Evolutionary conservation across 2,329 filamentous ascomycete species (phyloP).

Genomic region (Sclerotinia borealis): DNA sequence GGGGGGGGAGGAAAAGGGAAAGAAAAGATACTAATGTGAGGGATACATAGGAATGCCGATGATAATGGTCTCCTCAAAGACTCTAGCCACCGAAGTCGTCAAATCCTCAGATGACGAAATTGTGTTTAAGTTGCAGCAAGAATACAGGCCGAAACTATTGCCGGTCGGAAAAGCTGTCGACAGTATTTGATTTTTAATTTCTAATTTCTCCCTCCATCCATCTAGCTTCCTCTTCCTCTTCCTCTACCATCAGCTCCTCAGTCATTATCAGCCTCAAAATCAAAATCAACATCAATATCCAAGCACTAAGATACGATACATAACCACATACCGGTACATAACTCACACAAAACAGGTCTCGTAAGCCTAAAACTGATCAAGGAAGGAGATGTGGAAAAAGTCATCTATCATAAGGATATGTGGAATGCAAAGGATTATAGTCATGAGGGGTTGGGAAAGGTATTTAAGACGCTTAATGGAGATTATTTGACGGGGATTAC

Average conservation of each 20-base stretch:
- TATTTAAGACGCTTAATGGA: conserved; percentile 45
- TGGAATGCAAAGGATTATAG: conserved; percentile 45
- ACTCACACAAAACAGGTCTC: conserved; percentile 21
- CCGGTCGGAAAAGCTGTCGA: conserved; percentile 17
- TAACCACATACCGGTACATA: too few species aligned
- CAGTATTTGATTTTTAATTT: neutral
- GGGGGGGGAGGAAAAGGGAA: neutral
- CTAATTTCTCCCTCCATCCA: neutral
- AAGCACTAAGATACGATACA: too few species aligned
- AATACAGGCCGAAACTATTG: conserved; percentile 39
- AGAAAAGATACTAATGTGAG: neutral
- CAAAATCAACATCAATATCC: too few species aligned
- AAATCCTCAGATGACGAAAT: conserved; percentile 35
- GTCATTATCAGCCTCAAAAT: too few species aligned
- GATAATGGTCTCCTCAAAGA: conserved; percentile 36
- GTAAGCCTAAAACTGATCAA: conserved; percentile 37
- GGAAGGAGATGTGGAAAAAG: conserved; percentile 31
- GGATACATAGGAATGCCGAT: conserved; percentile 35
- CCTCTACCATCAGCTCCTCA: neutral
- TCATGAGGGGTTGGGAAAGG: conserved; percentile 40
- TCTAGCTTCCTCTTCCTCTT: neutral
- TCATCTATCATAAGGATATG: conserved; percentile 44
- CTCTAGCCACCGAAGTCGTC: conserved; percentile 39
- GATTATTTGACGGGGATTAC: conserved; percentile 32
- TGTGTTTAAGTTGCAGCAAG: conserved; percentile 43